Evolutionary conservation across 345 rosid species (phyloP), one percentile per base, ranked within the genome.

Genomic region (Erodium maritimum): DNA sequence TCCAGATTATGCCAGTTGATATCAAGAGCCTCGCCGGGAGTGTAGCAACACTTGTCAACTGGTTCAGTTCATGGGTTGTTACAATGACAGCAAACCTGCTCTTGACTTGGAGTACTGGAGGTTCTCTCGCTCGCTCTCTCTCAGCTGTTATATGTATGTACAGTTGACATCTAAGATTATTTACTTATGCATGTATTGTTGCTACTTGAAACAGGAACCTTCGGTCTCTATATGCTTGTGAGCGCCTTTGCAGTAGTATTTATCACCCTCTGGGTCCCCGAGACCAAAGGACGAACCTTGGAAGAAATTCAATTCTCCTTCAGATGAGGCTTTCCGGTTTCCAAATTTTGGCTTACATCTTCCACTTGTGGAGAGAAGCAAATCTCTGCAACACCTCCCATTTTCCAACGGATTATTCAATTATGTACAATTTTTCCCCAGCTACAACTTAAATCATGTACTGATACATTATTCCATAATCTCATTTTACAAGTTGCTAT

Each of bases 11-110:
- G 65, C 96, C 99, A 2, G 64, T 93, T 72, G 85, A 81, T 66
- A 87, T 93, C 50, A 89, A 93, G 68, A 85, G 96, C 25, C 91
- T 93, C 33, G 99, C 85, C 23, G 99, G 99, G 68, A 93, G 99
- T 63, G 61, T 77, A 68, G 96, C 97, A 57, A 89, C 96, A 29
- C 84, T 93, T 24, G 70, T 79, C 21, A 87, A 89, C 69, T 89
- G 99, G 99, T 70, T 93, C 57, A 0, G 61, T 21, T 58, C 78
- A 52, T 93, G 87, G 83, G 46, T 81, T 25, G 55, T 89, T 24
- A 93, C 97, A 52, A 72, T 93, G 95, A 89, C 96, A 57, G 95
- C 95, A 21, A 93, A 89, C 79, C 65, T 89, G 74, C 96, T 93
- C 61, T 72, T 89, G 62, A 65, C 50, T 59, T 93, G 99, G 97